Evolutionary conservation across 495 filamentous ascomycete genomes (phyloP).

Genomic region (Aspergillus panamensis): DNA sequence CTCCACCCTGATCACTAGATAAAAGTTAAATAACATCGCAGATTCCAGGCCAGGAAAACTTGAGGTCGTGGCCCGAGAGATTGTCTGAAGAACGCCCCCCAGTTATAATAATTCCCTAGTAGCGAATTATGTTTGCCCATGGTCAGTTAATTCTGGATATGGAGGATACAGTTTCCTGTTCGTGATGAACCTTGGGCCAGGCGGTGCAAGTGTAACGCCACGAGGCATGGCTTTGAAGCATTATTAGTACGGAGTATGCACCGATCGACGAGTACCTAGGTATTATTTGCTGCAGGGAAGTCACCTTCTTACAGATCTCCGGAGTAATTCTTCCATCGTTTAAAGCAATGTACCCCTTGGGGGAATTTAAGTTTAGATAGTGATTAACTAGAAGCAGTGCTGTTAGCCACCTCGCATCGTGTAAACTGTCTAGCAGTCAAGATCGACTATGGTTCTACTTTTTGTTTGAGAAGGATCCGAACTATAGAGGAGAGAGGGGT

Average conservation of each 20-base stretch:
- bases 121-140: no score
- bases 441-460: neutral
- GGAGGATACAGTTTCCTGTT: no score
- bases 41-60: no score
- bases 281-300: neutral
- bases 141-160: no score
- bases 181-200: conserved; percentile 5
- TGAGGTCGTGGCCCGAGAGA: no score
- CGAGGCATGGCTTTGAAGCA: conserved; percentile 19
- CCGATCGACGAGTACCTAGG: conserved; percentile 20
- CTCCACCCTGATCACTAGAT: no score
- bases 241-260: conserved; percentile 7
- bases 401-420: neutral
- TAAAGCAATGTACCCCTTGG: neutral
- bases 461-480: neutral
- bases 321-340: neutral
- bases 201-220: conserved; percentile 18
- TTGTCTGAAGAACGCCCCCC: no score
- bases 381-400: neutral
- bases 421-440: neutral
- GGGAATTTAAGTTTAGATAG: neutral
- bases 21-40: no score
- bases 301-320: neutral
- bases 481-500: neutral
- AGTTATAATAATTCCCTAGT: no score